Percentiles rank a stretch among this genome's conserved stretches.
phyloP scores from a whole-genome alignment of 352 stramenopile species.

The Globisporangium radiosum region DNA sequence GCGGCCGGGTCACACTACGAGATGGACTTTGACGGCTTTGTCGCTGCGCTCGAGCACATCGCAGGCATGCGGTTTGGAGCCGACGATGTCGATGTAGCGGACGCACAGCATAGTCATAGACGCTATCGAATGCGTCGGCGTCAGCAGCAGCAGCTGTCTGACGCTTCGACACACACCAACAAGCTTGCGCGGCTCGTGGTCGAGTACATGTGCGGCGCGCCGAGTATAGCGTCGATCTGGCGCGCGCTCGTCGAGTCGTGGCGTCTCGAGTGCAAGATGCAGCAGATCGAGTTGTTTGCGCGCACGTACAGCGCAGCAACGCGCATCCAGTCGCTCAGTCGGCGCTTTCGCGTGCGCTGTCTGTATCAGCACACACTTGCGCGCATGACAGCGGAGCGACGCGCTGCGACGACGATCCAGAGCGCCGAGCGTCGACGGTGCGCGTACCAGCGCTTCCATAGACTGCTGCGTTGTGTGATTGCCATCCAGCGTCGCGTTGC shows the following conservation, averaged over 20 bases:
- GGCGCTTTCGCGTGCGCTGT: constrained; percentile 15
- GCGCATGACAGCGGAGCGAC: constrained; percentile 33
- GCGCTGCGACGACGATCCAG: constrained; percentile 38
- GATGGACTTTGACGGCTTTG: constrained; percentile 54
- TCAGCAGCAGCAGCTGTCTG: not conserved
- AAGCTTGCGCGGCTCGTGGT: constrained; percentile 30
- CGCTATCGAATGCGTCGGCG: too few relatives aligned
- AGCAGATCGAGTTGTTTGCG: constrained; percentile 19
- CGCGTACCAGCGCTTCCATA: constrained; percentile 17
- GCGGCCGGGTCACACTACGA: constrained; percentile 37
- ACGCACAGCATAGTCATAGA: too few relatives aligned
- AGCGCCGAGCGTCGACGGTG: constrained; percentile 25
- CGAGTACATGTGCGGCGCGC: constrained; percentile 35
- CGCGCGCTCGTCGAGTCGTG: constrained; percentile 35
- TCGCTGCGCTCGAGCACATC: constrained; percentile 30
- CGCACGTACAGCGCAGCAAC: constrained; percentile 42
- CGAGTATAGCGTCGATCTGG: constrained; percentile 37
- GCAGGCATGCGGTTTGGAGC: constrained; percentile 8
- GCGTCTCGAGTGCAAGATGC: constrained; percentile 30
- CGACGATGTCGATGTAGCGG: too few relatives aligned
- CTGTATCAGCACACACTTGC: constrained; percentile 14
- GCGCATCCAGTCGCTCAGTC: constrained; percentile 37
- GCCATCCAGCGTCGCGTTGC: constrained; percentile 26
- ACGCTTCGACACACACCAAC: not conserved
- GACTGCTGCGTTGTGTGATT: constrained; percentile 5